Conservation (phyloP, 1,284 basidiomycete genomes). For the Ceratobasidium papillatum region DNA sequence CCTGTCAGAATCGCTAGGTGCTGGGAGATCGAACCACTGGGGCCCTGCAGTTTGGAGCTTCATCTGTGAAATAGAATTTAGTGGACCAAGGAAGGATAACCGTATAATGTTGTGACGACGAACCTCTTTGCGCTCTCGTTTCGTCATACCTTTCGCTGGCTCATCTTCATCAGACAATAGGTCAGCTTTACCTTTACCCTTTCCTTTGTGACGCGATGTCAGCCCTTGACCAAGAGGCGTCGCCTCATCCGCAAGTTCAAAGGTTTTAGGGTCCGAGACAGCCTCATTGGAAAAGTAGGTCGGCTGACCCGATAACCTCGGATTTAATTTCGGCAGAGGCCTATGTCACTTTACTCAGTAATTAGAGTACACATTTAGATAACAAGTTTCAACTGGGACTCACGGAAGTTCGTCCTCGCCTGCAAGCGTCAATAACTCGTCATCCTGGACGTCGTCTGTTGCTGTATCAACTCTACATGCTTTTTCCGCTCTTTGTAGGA, state of each 20-base stretch:
- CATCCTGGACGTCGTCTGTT: slow-evolving; percentile 20
- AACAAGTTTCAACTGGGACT: not conserved
- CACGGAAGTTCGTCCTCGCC: slow-evolving; percentile 36
- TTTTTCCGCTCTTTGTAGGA: slow-evolving; percentile 20
- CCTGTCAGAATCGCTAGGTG: slow-evolving; percentile 80
- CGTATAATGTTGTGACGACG: slow-evolving; percentile 2
- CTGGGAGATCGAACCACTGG: slow-evolving; percentile 92
- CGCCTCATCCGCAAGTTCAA: slow-evolving; percentile 9
- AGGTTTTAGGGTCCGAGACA: slow-evolving; percentile 21
- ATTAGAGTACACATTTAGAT: not conserved
- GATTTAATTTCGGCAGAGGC: slow-evolving; percentile 29
- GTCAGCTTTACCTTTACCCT: slow-evolving; percentile 39
- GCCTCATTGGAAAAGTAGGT: slow-evolving; percentile 18
- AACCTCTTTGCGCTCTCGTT: slow-evolving; percentile 39
- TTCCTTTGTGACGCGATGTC: slow-evolving; percentile 31
- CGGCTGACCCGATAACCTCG: slow-evolving; percentile 20
- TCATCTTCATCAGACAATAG: slow-evolving; percentile 38
- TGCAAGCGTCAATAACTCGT: slow-evolving; percentile 24
- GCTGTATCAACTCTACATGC: slow-evolving; percentile 28
- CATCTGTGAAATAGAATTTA: slow-evolving; percentile 56
- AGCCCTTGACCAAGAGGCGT: not conserved
- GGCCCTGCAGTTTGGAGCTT: slow-evolving; percentile 80
- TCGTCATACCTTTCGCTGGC: slow-evolving; percentile 34
- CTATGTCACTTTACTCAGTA: not conserved
- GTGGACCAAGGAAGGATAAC: slow-evolving; percentile 47